Conservation (phyloP, 345 rosid genomes). For the Salix suchowensis region DNA sequence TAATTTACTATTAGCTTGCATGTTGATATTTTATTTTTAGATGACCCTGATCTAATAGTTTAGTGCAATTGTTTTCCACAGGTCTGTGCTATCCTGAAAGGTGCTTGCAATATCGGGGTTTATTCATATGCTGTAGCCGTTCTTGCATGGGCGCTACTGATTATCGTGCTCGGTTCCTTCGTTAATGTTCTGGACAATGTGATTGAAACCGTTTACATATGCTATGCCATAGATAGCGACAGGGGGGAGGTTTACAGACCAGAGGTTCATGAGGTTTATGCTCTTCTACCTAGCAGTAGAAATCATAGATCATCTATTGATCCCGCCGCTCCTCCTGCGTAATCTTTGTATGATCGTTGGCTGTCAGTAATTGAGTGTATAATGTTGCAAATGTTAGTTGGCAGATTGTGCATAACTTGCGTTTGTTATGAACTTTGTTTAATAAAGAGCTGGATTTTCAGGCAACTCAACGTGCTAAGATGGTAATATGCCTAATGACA, state of each 20-base stretch:
- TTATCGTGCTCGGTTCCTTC: conserved; percentile 57
- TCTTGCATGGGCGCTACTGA: conserved; percentile 59
- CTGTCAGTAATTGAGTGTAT: conserved; percentile 14
- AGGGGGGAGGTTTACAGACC: conserved; percentile 81
- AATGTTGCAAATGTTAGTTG: conserved; percentile 10
- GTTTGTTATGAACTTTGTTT: conserved; percentile 24
- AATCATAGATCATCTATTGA: conserved; percentile 39
- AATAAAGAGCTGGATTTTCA: conserved; percentile 23
- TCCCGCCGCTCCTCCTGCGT: conserved; percentile 39
- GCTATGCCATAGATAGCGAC: conserved; percentile 79
- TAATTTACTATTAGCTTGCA: not conserved
- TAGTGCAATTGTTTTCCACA: conserved; percentile 13
- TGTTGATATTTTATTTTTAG: not conserved
- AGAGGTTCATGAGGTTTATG: conserved; percentile 85
- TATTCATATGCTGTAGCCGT: conserved; percentile 54
- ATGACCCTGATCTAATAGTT: not conserved
- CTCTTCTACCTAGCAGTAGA: conserved; percentile 63
- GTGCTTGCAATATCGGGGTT: conserved; percentile 53
- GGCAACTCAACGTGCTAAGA: not conserved
- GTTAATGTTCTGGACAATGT: conserved; percentile 78
- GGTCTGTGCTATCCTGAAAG: conserved; percentile 65
- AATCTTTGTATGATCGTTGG: conserved; percentile 15
- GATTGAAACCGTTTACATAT: conserved; percentile 73
- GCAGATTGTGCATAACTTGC: conserved; percentile 29
- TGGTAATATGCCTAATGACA: not conserved